A percentile compares a stretch with the other conserved stretches of the same genome.
Evolutionary conservation across 108 stramenopile species (phyloP).

Genomic region (Bacterosira constricta): DNA sequence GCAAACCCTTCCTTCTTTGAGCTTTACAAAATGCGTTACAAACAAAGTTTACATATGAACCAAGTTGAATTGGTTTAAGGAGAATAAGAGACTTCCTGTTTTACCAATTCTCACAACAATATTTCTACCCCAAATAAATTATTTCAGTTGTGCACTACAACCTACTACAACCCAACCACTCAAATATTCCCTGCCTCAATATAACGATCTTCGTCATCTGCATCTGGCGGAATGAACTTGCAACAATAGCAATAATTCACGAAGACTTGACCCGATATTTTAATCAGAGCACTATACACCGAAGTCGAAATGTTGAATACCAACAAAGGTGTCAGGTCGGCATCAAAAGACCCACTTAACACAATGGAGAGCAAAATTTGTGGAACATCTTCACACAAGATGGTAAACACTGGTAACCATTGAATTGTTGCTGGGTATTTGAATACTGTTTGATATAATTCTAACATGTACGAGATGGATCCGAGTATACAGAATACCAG

Average conservation of each 20-base stretch:
- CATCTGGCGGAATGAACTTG: slow-evolving; percentile 10
- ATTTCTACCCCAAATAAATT: no score
- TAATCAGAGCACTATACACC: slow-evolving; percentile 29
- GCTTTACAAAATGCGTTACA: no score
- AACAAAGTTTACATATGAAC: no score
- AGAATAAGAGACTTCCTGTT: no score
- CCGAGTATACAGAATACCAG: slow-evolving; percentile 6
- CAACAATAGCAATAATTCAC: slow-evolving; percentile 36
- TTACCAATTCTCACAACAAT: no score
- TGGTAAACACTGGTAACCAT: slow-evolving; percentile 27
- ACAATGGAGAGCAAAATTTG: slow-evolving; percentile 29
- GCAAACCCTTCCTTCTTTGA: no score
- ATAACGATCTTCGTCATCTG: slow-evolving; percentile 7
- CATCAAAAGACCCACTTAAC: slow-evolving; percentile 9
- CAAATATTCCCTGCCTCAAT: slow-evolving; percentile 15
- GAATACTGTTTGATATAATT: slow-evolving; percentile 22
- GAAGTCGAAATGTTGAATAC: slow-evolving; percentile 39
- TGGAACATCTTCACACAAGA: slow-evolving; percentile 31
- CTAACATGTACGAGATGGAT: slow-evolving; percentile 11
- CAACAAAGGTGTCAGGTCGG: slow-evolving; percentile 9
- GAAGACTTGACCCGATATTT: slow-evolving; percentile 26
- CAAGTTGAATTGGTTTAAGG: no score
- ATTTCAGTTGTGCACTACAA: no score
- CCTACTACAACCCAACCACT: no score
- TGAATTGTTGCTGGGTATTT: slow-evolving; percentile 16